These are phyloP conservation scores for Dryas alaskensis DNA, from an alignment of 306 rosid species.

Conservation along the genomic window DNA sequence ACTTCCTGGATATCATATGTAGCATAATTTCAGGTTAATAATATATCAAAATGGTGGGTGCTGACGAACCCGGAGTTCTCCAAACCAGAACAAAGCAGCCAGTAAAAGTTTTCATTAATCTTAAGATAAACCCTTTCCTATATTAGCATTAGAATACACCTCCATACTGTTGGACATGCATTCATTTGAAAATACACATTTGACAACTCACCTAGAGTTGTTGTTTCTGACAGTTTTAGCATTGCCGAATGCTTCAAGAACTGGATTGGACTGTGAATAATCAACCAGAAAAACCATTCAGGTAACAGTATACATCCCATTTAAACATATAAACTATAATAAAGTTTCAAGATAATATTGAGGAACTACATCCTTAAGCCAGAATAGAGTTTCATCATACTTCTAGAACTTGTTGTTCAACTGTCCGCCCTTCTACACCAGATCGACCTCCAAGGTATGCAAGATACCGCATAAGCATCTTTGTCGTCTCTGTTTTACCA, in stretches of 20 bases:
- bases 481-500: conserved; percentile 99
- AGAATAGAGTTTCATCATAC: conserved; percentile 44
- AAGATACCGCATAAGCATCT: conserved; percentile 99
- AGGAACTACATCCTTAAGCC: conserved; percentile 17
- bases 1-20: background rate
- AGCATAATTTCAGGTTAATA: conserved; percentile 1
- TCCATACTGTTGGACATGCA: background rate
- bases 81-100: conserved; percentile 19
- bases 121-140: background rate
- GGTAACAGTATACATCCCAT: conserved; percentile 14
- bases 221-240: conserved; percentile 98
- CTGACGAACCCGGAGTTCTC: conserved; percentile 22
- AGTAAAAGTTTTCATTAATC: background rate
- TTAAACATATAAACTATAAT: background rate
- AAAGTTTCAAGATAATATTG: conserved; percentile 19
- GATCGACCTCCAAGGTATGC: conserved; percentile 98
- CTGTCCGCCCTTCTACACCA: conserved; percentile 99
- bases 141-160: background rate
- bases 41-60: conserved; percentile 16
- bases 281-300: conserved; percentile 38
- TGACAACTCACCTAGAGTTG: conserved; percentile 81
- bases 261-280: conserved; percentile 92
- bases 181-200: background rate
- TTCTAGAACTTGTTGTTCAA: conserved; percentile 99
- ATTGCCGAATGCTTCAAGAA: conserved; percentile 99